A percentile compares a stretch with the other conserved stretches of the same genome.
These are phyloP conservation scores for Dioscorea dumetorum DNA, from an alignment of 106 monocot species.

Conservation along the genomic window DNA sequence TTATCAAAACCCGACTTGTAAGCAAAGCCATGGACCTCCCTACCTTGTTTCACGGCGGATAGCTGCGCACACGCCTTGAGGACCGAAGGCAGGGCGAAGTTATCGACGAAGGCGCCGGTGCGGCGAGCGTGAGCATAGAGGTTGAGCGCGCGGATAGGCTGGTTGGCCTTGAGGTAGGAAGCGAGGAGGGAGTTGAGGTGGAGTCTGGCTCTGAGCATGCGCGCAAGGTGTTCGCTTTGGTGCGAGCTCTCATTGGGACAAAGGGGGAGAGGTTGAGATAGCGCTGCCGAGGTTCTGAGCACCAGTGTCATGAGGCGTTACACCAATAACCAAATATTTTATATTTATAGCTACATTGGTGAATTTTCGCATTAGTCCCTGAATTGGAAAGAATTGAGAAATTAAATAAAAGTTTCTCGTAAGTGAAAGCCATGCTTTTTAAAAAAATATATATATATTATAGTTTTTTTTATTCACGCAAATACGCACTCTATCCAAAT, in stretches of 20 bases:
- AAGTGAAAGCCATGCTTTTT: too few species aligned
- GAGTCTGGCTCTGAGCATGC: background rate
- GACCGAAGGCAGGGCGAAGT: constrained; percentile 40
- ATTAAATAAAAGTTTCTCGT: too few species aligned
- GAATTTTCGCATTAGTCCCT: too few species aligned
- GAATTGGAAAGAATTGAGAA: too few species aligned
- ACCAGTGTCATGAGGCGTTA: too few species aligned
- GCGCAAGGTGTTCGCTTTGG: constrained; percentile 1
- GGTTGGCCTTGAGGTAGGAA: constrained; percentile 30
- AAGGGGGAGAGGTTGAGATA: too few species aligned
- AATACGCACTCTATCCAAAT: too few species aligned
- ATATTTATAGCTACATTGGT: too few species aligned
- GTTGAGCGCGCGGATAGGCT: constrained; percentile 16
- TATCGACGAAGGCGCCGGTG: constrained; percentile 12
- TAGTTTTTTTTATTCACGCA: too few species aligned
- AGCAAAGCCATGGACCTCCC: constrained; percentile 35
- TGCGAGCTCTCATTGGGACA: background rate
- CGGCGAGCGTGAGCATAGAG: constrained; percentile 26
- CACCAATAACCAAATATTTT: too few species aligned
- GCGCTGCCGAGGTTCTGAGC: too few species aligned
- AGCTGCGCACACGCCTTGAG: constrained; percentile 54
- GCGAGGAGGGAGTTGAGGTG: constrained; percentile 45
- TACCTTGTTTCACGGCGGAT: constrained; percentile 2
- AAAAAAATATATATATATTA: too few species aligned
- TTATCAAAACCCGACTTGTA: constrained; percentile 30